These are phyloP conservation scores for Rhizophora apiculata DNA, from an alignment of 345 rosid species.

Conservation along the genomic window DNA sequence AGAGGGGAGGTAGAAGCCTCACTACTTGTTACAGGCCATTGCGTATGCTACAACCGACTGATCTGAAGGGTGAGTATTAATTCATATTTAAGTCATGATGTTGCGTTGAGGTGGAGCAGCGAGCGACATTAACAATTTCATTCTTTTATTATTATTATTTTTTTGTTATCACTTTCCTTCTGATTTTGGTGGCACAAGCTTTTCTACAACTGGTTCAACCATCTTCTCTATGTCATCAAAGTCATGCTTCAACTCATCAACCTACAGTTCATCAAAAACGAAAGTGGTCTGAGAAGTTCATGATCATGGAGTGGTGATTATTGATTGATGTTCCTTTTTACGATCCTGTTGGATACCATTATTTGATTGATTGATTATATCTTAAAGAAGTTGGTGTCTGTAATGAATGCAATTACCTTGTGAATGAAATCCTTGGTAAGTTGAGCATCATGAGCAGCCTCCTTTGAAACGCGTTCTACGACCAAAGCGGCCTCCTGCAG, in stretches of 20 bases:
- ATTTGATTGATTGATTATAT: background rate
- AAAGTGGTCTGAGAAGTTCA: background rate
- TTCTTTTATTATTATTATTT: background rate
- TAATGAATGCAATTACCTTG: constrained; percentile 38
- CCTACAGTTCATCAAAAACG: constrained; percentile 27
- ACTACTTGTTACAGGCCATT: no score
- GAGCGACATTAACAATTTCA: no score
- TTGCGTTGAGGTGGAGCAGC: no score
- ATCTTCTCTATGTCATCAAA: constrained; percentile 49
- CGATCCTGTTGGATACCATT: background rate
- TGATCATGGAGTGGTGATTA: no score
- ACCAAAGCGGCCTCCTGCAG: constrained; percentile 53
- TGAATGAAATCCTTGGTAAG: constrained; percentile 42
- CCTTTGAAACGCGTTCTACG: constrained; percentile 53
- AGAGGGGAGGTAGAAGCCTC: no score
- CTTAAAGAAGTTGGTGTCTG: background rate
- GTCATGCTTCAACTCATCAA: constrained; percentile 51
- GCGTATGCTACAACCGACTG: no score
- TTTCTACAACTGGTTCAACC: constrained; percentile 46
- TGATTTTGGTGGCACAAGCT: constrained; percentile 26
- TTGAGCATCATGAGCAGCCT: constrained; percentile 60
- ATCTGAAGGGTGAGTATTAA: no score
- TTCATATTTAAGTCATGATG: no score
- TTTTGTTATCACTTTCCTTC: constrained; percentile 14
- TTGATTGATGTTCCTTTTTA: no score